Conservation (phyloP, 2,329 filamentous ascomycete species). For the Karstenula rhodostoma region DNA sequence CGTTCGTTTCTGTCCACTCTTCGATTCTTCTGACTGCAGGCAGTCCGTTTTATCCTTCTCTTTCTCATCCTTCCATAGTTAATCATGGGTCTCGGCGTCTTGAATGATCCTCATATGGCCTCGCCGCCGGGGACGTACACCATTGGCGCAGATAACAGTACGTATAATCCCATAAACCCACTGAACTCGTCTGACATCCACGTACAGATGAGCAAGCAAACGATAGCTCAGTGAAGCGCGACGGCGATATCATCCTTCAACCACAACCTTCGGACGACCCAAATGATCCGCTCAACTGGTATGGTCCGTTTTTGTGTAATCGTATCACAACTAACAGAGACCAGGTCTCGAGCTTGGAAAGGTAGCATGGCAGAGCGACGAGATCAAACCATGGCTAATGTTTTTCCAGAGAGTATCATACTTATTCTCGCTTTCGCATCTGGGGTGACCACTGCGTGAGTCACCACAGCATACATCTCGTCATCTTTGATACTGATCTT, state of each 20-base stretch:
- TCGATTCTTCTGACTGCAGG: constrained; percentile 33
- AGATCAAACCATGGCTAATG: background rate
- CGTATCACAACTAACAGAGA: constrained; percentile 25
- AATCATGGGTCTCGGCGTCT: constrained; percentile 43
- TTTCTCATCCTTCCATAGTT: background rate
- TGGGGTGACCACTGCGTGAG: constrained; percentile 42
- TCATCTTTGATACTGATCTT: constrained; percentile 6
- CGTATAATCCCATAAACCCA: constrained; percentile 4
- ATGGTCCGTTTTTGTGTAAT: constrained; percentile 8
- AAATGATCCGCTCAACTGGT: constrained; percentile 76
- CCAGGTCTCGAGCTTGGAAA: constrained; percentile 34
- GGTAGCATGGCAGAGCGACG: background rate
- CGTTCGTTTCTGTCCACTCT: background rate
- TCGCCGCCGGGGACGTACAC: constrained; percentile 42
- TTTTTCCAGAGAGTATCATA: constrained; percentile 37
- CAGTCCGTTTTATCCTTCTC: constrained; percentile 25
- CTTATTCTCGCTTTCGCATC: constrained; percentile 45
- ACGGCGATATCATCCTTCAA: constrained; percentile 78
- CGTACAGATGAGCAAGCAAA: constrained; percentile 24
- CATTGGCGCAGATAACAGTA: constrained; percentile 27
- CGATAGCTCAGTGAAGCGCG: constrained; percentile 46
- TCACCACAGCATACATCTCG: background rate
- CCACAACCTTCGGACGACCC: constrained; percentile 92
- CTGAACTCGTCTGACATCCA: background rate
- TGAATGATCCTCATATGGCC: constrained; percentile 41